Conservation (phyloP, 805 yeast species). For the Tetrapisispora nanseiensis region DNA sequence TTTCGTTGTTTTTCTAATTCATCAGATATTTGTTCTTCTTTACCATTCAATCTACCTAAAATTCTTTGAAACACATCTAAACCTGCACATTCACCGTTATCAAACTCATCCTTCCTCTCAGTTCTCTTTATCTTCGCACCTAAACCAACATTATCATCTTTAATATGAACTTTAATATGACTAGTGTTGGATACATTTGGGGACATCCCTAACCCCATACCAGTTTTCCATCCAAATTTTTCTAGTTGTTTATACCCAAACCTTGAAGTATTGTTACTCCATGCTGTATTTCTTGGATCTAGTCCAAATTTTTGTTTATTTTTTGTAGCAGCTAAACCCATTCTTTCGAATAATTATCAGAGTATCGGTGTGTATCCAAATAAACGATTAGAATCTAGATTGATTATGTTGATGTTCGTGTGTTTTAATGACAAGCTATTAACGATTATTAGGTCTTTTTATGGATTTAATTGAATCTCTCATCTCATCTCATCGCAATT, state of each 20-base stretch:
- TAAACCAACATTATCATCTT: conserved; percentile 75
- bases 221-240: conserved; percentile 87
- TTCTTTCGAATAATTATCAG: conserved; percentile 16
- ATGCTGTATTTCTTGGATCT: conserved; percentile 88
- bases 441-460: background rate
- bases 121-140: conserved; percentile 71
- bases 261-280: conserved; percentile 79
- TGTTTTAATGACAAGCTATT: too few relatives aligned
- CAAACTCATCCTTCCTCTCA: conserved; percentile 55
- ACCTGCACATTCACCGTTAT: conserved; percentile 79
- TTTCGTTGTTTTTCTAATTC: conserved; percentile 61
- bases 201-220: conserved; percentile 67
- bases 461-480: background rate
- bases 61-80: conserved; percentile 88
- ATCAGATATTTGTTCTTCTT: conserved; percentile 52
- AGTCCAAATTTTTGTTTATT: conserved; percentile 76
- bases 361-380: too few relatives aligned
- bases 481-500: conserved; percentile 1
- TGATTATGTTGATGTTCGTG: too few relatives aligned
- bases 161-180: conserved; percentile 74
- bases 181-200: conserved; percentile 46
- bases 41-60: conserved; percentile 82
- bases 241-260: conserved; percentile 84
- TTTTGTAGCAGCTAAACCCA: conserved; percentile 79
- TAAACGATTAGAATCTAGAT: too few relatives aligned